Evolutionary conservation across 768 basidiomycete species (phyloP).

Genomic region (Sutorius australiensis): DNA sequence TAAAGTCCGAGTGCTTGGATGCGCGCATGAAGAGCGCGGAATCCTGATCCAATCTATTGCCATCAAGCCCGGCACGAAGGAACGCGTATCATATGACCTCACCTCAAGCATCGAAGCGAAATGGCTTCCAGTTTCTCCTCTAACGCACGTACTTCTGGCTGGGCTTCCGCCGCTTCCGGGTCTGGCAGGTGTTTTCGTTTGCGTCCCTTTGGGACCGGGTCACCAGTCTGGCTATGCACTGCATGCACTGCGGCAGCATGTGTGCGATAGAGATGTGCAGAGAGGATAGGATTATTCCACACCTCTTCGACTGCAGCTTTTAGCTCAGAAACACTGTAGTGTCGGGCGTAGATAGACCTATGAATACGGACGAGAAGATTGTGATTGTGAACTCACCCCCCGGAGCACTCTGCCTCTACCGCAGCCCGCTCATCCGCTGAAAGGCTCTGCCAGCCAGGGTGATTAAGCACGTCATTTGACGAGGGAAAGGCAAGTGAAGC

Average conservation of each 20-base stretch:
- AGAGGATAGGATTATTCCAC: slow-evolving; percentile 54
- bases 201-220: slow-evolving; percentile 22
- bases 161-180: slow-evolving; percentile 27
- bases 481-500: slow-evolving; percentile 10
- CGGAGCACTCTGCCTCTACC: slow-evolving; percentile 39
- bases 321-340: slow-evolving; percentile 52
- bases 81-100: slow-evolving; percentile 21
- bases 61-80: not conserved
- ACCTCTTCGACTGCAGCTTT: slow-evolving; percentile 40
- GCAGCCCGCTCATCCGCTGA: slow-evolving; percentile 26
- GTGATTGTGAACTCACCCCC: slow-evolving; percentile 29
- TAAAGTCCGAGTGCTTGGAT: slow-evolving; percentile 63
- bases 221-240: slow-evolving; percentile 35
- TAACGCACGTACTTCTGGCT: slow-evolving; percentile 45
- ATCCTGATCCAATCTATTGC: slow-evolving; percentile 46
- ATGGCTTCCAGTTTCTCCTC: slow-evolving; percentile 50
- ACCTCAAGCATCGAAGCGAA: slow-evolving; percentile 62
- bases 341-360: not conserved
- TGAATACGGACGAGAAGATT: not conserved
- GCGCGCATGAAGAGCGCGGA: slow-evolving; percentile 61
- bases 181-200: slow-evolving; percentile 35
- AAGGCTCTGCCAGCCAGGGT: slow-evolving; percentile 23
- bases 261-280: slow-evolving; percentile 50
- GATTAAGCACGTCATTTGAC: slow-evolving; percentile 6
- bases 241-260: slow-evolving; percentile 47